These are phyloP conservation scores for Saussurea involucrata DNA, from an alignment of 129 eudicot species.

Conservation along the genomic window DNA sequence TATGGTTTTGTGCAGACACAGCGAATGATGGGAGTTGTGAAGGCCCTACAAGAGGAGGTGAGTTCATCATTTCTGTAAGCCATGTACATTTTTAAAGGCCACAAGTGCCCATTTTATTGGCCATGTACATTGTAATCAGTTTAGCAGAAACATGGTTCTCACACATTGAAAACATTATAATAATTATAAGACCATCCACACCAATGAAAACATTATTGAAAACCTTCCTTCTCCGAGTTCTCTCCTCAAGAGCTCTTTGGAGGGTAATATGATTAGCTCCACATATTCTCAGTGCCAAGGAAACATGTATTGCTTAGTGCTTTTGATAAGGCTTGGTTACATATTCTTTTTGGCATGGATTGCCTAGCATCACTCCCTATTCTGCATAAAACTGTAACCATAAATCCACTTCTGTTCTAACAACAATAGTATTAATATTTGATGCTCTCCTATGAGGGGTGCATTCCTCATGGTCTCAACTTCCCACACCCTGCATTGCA, in stretches of 20 bases:
- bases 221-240: no score
- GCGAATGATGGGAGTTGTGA: constrained; percentile 20
- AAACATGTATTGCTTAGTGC: no score
- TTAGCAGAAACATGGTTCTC: background rate
- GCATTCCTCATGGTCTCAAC: no score
- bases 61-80: background rate
- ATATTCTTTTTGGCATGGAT: no score
- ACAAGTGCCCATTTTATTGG: background rate
- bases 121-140: background rate
- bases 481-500: no score
- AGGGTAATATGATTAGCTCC: background rate
- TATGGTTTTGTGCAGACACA: constrained; percentile 18
- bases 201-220: background rate
- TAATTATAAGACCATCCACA: background rate
- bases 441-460: no score
- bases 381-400: no score
- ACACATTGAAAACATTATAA: background rate
- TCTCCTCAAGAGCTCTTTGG: background rate
- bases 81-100: background rate
- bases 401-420: no score
- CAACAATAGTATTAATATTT: no score
- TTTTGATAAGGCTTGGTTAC: no score
- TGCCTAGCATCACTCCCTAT: no score
- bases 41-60: constrained; percentile 30
- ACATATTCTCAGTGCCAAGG: background rate